Base-by-base conservation (phyloP, 768 basidiomycete species). In the Auricularia heimuer region DNA sequence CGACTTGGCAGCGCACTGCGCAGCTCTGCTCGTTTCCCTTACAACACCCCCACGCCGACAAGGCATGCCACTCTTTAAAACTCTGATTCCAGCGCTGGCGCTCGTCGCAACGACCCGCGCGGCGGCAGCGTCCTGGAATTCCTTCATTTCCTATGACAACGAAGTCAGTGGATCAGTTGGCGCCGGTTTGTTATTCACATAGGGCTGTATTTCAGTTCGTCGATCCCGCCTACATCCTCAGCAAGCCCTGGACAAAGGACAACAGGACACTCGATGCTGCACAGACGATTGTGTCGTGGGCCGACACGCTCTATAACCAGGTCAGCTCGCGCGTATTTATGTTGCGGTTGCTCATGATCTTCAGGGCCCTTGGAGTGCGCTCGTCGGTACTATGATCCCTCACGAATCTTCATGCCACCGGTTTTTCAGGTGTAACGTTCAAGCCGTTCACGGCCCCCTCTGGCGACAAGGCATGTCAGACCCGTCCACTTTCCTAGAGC, bases 171-270 rank as follows among this genome's bases (percentile, higher is more conserved):
- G 39, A 42, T 42, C 24, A 7, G 24, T 12, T 18, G 34, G 11
- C 34, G 8, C 12, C 18, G 56, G 58, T 35, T 4, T 29, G 33
- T 34, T 34, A 29, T 29, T 18, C 18, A 12, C 34, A 37, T 24
- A 77, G 76, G 65, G 85, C 84, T 67, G 78, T 81, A 3, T 83
- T 85, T 67, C 81, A 82, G 62, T 86, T 85, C 66, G 76, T 85
- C 42, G 78, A 84, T 65, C 84, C 85, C 0, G 72, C 77, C 58
- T 81, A 76, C 66, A 77, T 85, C 58, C 73, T 82, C 24, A 68
- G 56, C 56, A 60, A 60, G 56, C 56, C 77, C 3, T 73, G 77
- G 42, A 75, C 77, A 14, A 83, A 80, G 68, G 72, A 74, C 16
- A 70, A 73, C 10, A 75, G 77, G 61, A 84, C 83, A 3, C 65